Percentiles rank a stretch among this genome's conserved stretches.
These are phyloP conservation scores for Eragrostis curvula DNA, from an alignment of 176 grass and related monocot species.

Conservation along the genomic window DNA sequence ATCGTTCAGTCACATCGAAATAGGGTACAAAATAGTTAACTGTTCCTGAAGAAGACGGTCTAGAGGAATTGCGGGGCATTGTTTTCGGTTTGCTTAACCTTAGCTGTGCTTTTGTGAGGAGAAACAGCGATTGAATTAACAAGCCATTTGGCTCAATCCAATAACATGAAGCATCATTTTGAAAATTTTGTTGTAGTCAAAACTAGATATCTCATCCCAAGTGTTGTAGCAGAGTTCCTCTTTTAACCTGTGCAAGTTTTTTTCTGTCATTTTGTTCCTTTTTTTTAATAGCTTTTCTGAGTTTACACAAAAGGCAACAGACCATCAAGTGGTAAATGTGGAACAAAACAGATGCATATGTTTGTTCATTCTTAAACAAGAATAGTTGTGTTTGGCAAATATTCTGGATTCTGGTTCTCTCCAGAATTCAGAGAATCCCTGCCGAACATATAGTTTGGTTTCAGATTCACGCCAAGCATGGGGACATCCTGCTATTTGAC, in stretches of 20 bases:
- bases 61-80: constrained; percentile 8
- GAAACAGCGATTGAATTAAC: not conserved
- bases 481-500: not conserved
- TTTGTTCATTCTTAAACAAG: not conserved
- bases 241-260: not conserved
- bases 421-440: not conserved
- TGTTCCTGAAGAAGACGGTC: constrained; percentile 15
- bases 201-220: not conserved
- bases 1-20: constrained; percentile 11
- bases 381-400: not conserved
- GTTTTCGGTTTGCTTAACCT: not conserved
- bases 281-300: not conserved
- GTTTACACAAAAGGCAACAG: not conserved
- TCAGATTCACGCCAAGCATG: not conserved
- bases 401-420: not conserved
- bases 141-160: not conserved
- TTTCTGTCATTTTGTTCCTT: not conserved
- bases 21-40: not conserved
- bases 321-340: not conserved
- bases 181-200: not conserved
- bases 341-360: not conserved
- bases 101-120: not conserved
- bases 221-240: not conserved
- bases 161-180: not conserved
- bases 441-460: too few relatives aligned